Conservation (phyloP, 2,329 filamentous ascomycete genomes). For the Phoma sp. region DNA sequence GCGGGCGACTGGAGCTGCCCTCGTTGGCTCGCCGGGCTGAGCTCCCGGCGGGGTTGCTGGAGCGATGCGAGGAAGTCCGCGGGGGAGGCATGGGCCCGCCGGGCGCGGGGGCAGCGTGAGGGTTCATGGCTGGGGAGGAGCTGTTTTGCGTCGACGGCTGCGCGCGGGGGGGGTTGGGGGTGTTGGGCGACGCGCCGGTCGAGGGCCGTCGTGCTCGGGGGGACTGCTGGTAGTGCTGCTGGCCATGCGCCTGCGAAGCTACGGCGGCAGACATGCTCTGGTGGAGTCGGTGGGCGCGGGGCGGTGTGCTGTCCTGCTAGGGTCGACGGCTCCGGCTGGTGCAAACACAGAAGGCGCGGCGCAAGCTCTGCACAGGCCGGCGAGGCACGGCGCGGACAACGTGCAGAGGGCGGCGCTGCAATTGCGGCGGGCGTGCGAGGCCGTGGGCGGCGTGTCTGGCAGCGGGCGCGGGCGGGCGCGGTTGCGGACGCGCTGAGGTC, state of each 20-base stretch:
- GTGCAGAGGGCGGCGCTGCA: conserved; percentile 8
- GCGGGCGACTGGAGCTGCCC: conserved; percentile 36
- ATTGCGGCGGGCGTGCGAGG: conserved; percentile 9
- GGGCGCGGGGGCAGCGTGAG: conserved; percentile 62
- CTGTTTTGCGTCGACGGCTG: conserved; percentile 46
- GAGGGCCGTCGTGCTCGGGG: conserved; percentile 42
- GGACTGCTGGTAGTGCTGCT: conserved; percentile 44
- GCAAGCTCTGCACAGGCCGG: conserved; percentile 1
- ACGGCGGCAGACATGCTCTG: conserved; percentile 49
- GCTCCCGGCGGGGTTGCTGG: conserved; percentile 46
- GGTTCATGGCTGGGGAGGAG: conserved; percentile 42
- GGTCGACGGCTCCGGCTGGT: conserved; percentile 8
- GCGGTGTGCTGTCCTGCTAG: conserved; percentile 15
- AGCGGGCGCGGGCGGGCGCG: conserved; percentile 2
- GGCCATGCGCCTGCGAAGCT: conserved; percentile 43
- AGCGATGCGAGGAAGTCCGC: conserved; percentile 78
- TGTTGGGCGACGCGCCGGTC: conserved; percentile 43
- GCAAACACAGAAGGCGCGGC: conserved; percentile 2
- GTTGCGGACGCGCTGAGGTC: conserved; percentile 9
- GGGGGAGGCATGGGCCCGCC: conserved; percentile 75
- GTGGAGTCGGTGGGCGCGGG: conserved; percentile 18
- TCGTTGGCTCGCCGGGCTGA: conserved; percentile 55
- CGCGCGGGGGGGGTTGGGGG: conserved; percentile 52
- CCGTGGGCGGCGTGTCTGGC: conserved; percentile 9
- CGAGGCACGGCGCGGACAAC: conserved; percentile 8